Evolutionary conservation across 2,329 filamentous ascomycete species (phyloP).

Genomic region (Aspergillus floridensis): DNA sequence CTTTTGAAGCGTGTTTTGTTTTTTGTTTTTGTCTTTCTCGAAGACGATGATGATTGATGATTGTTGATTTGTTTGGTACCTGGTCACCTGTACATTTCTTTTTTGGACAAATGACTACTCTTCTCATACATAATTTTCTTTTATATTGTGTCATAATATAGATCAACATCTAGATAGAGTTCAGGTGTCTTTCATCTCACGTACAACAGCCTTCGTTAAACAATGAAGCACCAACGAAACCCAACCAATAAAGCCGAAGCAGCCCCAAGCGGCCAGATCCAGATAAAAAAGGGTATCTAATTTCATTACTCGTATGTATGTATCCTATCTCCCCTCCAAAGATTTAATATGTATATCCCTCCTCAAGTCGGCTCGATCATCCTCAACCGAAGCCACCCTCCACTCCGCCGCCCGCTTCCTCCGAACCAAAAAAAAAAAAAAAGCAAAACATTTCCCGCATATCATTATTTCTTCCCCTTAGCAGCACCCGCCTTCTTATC

Average conservation of each 20-base stretch:
- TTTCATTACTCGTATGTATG: slow-evolving; percentile 15
- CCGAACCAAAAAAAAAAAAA: neutral
- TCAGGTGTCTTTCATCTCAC: no score
- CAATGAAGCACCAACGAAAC: neutral
- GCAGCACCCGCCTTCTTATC: slow-evolving; percentile 43
- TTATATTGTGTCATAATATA: neutral
- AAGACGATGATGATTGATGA: slow-evolving; percentile 26
- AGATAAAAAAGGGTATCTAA: slow-evolving; percentile 15
- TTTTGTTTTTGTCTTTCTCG: neutral
- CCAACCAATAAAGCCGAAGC: neutral
- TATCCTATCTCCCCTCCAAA: neutral
- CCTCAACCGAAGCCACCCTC: no score
- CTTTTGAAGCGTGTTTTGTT: slow-evolving; percentile 22
- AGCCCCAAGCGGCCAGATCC: no score
- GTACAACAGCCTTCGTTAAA: no score
- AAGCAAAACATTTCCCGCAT: neutral
- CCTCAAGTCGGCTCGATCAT: no score
- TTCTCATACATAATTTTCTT: slow-evolving; percentile 3
- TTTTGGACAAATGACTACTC: slow-evolving; percentile 5
- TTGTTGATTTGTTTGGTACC: slow-evolving; percentile 5
- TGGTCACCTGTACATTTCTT: neutral
- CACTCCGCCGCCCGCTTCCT: no score
- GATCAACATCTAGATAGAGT: no score
- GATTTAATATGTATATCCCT: neutral
- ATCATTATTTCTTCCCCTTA: slow-evolving; percentile 12